Evolutionary conservation across 805 yeast genomes (phyloP).

Genomic region (Saccharomycopsis fibuligera): DNA sequence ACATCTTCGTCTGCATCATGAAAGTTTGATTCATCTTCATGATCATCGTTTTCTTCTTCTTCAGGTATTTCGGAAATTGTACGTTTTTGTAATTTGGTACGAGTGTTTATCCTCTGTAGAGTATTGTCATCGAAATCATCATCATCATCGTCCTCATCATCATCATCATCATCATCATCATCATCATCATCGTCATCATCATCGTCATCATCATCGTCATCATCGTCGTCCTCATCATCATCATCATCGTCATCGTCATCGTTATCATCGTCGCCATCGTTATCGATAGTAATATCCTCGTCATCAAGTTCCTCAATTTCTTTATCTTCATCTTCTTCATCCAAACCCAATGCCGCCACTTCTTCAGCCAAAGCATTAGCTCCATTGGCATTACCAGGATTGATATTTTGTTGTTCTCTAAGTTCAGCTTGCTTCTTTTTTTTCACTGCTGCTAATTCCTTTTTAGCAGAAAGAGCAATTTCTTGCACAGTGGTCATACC

Average conservation of each 20-base stretch:
- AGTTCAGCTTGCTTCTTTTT: constrained; percentile 22
- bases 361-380: neutral
- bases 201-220: constrained; percentile 7
- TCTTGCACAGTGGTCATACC: constrained; percentile 89
- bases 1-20: constrained; percentile 35
- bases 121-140: neutral
- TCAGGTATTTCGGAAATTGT: constrained; percentile 22
- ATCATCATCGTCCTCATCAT: constrained; percentile 7
- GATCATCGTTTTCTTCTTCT: constrained; percentile 31
- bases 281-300: constrained; percentile 24
- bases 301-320: constrained; percentile 3
- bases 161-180: constrained; percentile 8
- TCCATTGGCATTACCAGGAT: constrained; percentile 4
- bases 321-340: constrained; percentile 13
- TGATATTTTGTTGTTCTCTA: constrained; percentile 11
- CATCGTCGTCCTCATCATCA: constrained; percentile 10
- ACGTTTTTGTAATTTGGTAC: neutral
- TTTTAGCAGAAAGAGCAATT: constrained; percentile 54
- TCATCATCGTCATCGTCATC: constrained; percentile 10
- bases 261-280: constrained; percentile 16
- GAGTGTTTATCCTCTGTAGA: neutral
- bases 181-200: constrained; percentile 13
- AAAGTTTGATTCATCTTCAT: constrained; percentile 28
- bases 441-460: constrained; percentile 30
- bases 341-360: neutral